Percentiles rank a stretch among this genome's conserved stretches.
Conservation (phyloP, 164 flowering plant species). For the Vitis riparia region DNA sequence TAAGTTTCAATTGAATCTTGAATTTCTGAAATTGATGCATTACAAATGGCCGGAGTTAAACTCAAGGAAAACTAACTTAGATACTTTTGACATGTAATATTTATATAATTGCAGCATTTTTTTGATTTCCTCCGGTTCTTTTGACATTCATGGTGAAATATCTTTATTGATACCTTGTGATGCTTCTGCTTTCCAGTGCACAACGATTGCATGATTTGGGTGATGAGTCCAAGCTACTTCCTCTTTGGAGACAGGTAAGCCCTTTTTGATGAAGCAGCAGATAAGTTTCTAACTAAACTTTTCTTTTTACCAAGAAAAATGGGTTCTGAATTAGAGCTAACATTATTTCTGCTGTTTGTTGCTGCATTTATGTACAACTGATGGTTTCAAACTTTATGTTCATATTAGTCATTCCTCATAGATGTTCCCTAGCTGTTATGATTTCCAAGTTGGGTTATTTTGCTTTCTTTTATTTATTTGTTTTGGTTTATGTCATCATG, state of each 20-base stretch:
- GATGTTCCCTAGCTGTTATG: not conserved
- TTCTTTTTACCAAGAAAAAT: not conserved
- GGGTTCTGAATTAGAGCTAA: not conserved
- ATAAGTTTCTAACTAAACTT: not conserved
- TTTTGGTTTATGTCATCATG: not conserved
- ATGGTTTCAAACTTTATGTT: not conserved
- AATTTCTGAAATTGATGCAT: too few relatives aligned
- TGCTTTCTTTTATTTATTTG: not conserved
- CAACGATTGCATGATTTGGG: slow-evolving; percentile 81
- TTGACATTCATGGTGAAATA: too few relatives aligned
- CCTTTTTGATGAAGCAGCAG: slow-evolving; percentile 8
- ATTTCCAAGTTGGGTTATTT: too few relatives aligned
- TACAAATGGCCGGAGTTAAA: too few relatives aligned
- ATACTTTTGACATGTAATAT: too few relatives aligned
- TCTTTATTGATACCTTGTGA: not conserved
- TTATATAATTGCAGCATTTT: too few relatives aligned
- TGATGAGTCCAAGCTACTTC: slow-evolving; percentile 84
- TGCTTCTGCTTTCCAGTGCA: slow-evolving; percentile 46
- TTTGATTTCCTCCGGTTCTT: too few relatives aligned
- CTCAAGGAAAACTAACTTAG: too few relatives aligned
- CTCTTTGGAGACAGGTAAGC: slow-evolving; percentile 98
- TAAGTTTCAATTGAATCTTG: too few relatives aligned
- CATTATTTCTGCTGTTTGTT: not conserved
- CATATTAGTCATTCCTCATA: not conserved
- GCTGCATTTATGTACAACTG: not conserved